Percentiles rank a stretch among this genome's conserved stretches.
phyloP scores from a whole-genome alignment of 129 eudicot species.

The Gnaphalium uliginosum region DNA sequence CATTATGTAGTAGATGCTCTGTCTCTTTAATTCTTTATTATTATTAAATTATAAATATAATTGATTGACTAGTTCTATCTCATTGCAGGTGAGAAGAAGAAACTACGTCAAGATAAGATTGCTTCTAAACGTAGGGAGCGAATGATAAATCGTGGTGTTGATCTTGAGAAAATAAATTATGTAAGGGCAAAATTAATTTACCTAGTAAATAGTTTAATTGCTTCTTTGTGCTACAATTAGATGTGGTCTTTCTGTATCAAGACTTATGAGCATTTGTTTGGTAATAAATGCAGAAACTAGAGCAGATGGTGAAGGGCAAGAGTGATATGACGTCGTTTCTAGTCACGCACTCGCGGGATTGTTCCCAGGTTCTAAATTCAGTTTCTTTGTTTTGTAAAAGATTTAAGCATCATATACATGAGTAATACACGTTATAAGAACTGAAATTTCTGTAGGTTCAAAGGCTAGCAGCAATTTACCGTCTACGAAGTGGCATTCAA shows the following conservation, averaged over 20 bases:
- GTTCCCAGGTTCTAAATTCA: slow-evolving; percentile 67
- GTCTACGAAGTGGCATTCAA: slow-evolving; percentile 65
- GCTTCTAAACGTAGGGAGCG: slow-evolving; percentile 77
- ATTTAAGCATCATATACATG: slow-evolving; percentile 6
- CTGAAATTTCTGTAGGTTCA: slow-evolving; percentile 53
- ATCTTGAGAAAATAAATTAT: slow-evolving; percentile 75
- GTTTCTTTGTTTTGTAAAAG: background rate
- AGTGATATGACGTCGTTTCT: slow-evolving; percentile 65
- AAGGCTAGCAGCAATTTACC: slow-evolving; percentile 79
- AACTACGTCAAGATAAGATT: slow-evolving; percentile 70
- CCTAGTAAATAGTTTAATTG: background rate
- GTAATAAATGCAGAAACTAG: slow-evolving; percentile 63
- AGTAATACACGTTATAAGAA: background rate
- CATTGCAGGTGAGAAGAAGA: slow-evolving; percentile 87
- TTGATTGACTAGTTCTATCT: slow-evolving; percentile 4
- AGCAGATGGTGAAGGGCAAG: slow-evolving; percentile 69
- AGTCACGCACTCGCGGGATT: slow-evolving; percentile 76
- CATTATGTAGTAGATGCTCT: background rate
- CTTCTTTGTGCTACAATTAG: background rate
- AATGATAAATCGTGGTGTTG: slow-evolving; percentile 84
- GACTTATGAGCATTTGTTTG: slow-evolving; percentile 9
- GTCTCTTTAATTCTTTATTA: background rate
- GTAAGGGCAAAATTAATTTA: slow-evolving; percentile 41
- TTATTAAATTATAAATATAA: background rate
- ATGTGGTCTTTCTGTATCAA: background rate